Evolutionary conservation across 164 flowering plant species (phyloP), one percentile per base, ranked within the genome.

Genomic region (Berberis vulgaris): DNA sequence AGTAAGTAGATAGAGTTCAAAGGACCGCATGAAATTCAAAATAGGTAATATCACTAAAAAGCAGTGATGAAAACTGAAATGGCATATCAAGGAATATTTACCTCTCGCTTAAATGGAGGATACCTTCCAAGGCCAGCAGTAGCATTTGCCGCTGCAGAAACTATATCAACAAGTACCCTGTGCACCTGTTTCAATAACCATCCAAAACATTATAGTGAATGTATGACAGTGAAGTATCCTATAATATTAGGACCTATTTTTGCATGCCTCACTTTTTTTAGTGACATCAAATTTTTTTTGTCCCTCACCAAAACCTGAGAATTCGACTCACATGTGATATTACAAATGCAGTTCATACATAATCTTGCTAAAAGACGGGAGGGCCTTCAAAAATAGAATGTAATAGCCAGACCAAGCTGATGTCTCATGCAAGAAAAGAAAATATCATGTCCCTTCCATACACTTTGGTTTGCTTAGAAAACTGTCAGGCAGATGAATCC

Each of bases 121-220:
- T 95, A 95, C 81, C 96, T 86, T 64, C 97, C 99, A 65, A 95
- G 91, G 64, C 99, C 98, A 42, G 98, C 92, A 10, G 99, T 95
- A 46, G 91, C 87, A 83, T 85, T 87, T 64, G 98, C 99, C 69
- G 97, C 69, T 62, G 96, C 76, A 73, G 98, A 86, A 68, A 95
- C 96, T 47, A 95, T 87, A 75, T 95, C 99, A 41, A 89, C 80
- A 58, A 95, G 75, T 41, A 95, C 99, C 56, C 89, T 87, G 71
- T 95, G 99, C 50, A 95, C 99, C 99, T 91, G 71, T 50, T 56
- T 43, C 3, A 43, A 39, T 2, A 45, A 2, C 12, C 41, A 62
- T 38, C 11, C 43, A 44, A 12, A n/a, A 47, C 1, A 61, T 6
- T 26, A 39, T 40, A 57, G 12, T 4, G 12, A 52, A 52, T 10